Evolutionary conservation across 2,329 filamentous ascomycete genomes (phyloP), one percentile per base, ranked within the genome.

Genomic region (Sarocladium kiliense): DNA sequence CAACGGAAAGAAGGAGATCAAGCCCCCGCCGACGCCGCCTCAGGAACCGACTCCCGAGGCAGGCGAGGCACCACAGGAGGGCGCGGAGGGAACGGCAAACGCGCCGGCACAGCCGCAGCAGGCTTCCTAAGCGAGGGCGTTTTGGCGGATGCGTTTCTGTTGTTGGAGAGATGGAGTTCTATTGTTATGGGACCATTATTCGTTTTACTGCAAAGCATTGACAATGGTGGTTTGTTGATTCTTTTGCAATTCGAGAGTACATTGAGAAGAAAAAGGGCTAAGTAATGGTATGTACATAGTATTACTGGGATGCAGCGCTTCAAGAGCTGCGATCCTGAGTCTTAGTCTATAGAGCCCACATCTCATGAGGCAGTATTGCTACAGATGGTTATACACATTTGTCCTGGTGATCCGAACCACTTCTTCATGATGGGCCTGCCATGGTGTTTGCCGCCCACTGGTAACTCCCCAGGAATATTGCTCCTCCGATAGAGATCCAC

Each of bases 401-500:
- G 7, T 32, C 30, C 30, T 12, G 30, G 6, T 32, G 30, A 12
- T 32, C 30, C 6, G 12, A 6, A 12, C 30, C 30, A 32, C 34
- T 39, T 32, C 7, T 12, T 42, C 39, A 51, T 36, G 26, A 30
- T n/a, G 25, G 26, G 14, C 18, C 55, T 19, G 58, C 79, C 62
- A 95, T 70, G 30, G 84, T 75, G 74, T 96, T 96, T 63, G 86
- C 87, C 21, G 86, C 88, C 84, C 86, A 94, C 70, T 96, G 91
- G 70, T 97, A 97, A 64, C 88, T 93, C 1, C 93, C 94, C 65
- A 97, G 71, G 74, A 99, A 99, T 32, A 99, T 91, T 11, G 93
- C 91, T 1, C 94, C 94, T 2, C 94, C 94, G 56, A 90, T 87
- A 62, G 90, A 94, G 67, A 99, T 99, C 92, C 94, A 97, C 59